Base-by-base conservation (phyloP, 108 stramenopile species). In the Pseudonitzschia delicatissima region DNA sequence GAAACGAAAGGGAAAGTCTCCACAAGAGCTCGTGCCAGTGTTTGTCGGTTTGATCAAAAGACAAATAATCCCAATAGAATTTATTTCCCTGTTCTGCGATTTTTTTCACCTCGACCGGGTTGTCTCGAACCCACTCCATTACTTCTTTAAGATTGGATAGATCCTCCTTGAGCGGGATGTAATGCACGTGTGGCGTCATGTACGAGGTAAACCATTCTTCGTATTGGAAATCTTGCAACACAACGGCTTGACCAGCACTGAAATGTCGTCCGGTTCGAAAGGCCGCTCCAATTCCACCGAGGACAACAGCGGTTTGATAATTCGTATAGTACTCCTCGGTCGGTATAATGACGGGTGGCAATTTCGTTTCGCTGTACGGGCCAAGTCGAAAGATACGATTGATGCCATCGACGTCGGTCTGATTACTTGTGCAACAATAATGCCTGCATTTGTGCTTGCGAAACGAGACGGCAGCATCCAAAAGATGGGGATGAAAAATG, bases 111-210 rank as follows among this genome's bases (percentile, higher is more conserved):
- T 69, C n/a, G 21, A 50, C 5, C 2, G 73, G 73, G 44, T 78
- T 58, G 13, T 53, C 55, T 29, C 44, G 53, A 23, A 64, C 52
- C 78, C 78, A 80, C 0, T 49, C 50, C 29, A 69, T 48, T 2
- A n/a, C 48, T 32, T 66, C 69, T 9, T 42, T 11, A 0, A 80
- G 53, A 48, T 75, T 57, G 25, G 21, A 17, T 3, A 80, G 45
- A 13, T 75, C 44, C 47, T 17, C 9, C 39, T 71, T 36, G 5
- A 78, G 13, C 5, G 77, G 77, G 42, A 82, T 71, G 53, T 79
- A 82, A 37, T 82, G 74, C 52, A 66, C 77, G 63, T 65, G 79
- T 8, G 82, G 74, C 37, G 33, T 55, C 44, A 82, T 66, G 13
- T 67, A 31, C 15, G 68, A 45, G 35, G 72, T 57, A 40, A 76